Evolutionary conservation across 192 early-diverging fungal genomes (phyloP), one percentile per base, ranked within the genome.

Genomic region (Coemansia sp.): DNA sequence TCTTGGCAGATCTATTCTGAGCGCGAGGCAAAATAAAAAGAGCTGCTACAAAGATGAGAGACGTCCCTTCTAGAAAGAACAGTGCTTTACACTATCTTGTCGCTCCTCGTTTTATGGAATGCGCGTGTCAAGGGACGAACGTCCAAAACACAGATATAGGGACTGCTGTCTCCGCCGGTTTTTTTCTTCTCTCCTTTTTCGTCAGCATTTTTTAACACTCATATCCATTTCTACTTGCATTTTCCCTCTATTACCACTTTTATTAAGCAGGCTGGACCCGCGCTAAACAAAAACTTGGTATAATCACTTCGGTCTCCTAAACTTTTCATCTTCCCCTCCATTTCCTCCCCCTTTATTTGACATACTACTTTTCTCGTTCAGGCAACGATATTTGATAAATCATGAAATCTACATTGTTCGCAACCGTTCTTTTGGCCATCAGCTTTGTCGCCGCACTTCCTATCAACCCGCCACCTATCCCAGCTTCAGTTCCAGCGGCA

Each of bases 1-100:
- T 15, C 18, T 54, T 54, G 52, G 52, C 33, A 34, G 31, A 60
- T 60, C 57, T 60, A 60, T 60, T 60, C 29, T 60, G 7, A 60
- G 31, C 31, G 31, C 5, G 16, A n/a, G 43, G 43, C 13, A 1
- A 57, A 57, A 55, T 5, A 5, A 20, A 20, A 5, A 6, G n/a
- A 22, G n/a, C 54, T 9, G 57, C 57, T 60, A 60, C 57, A 60
- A 60, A 60, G 57, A 8, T 8, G 7, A 16, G 29, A 38, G 36
- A 47, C 5, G 44, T 15, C 18, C 44, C 44, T 51, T 51, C 49
- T 51, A 51, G 49, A 51, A 51, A 22, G 49, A 11, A 3, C 13
- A 10, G 49, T 18, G 49, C 16, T 18, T 47, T 47, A n/a, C n/a
- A 5, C 6, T 47, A 18, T 47, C 4, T 47, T 47, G 36, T 38